A percentile compares a stretch with the other conserved stretches of the same genome.
phyloP scores from a whole-genome alignment of 495 filamentous ascomycete species.

The Umbilicaria muhlenbergii region DNA sequence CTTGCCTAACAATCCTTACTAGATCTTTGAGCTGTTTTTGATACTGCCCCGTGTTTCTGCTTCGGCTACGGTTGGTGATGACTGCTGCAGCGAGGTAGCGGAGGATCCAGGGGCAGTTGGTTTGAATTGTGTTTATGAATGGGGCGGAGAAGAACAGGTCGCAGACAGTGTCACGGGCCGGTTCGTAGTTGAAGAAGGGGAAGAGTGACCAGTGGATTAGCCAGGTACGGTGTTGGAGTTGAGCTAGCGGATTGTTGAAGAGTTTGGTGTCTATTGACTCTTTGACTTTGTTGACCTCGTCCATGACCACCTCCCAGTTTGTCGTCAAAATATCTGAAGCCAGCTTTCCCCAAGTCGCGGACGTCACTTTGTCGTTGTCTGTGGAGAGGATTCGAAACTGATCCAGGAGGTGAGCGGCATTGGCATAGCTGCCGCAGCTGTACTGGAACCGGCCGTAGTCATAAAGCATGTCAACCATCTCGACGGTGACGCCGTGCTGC shows the following conservation, averaged over 20 bases:
- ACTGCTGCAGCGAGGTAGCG: slow-evolving; percentile 90
- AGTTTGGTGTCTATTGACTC: slow-evolving; percentile 82
- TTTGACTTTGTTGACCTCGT: slow-evolving; percentile 86
- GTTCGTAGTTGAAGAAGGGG: slow-evolving; percentile 96
- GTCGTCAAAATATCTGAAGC: slow-evolving; percentile 85
- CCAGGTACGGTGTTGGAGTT: slow-evolving; percentile 90
- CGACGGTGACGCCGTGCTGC: slow-evolving; percentile 77
- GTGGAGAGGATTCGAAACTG: slow-evolving; percentile 94
- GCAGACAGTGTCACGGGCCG: slow-evolving; percentile 75
- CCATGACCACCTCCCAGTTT: slow-evolving; percentile 91
- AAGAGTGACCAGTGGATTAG: slow-evolving; percentile 97
- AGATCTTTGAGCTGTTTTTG: slow-evolving; percentile 98
- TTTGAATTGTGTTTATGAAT: slow-evolving; percentile 99
- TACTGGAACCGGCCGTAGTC: slow-evolving; percentile 94
- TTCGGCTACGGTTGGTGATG: slow-evolving; percentile 81
- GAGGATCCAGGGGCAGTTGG: slow-evolving; percentile 90
- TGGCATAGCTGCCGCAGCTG: slow-evolving; percentile 80
- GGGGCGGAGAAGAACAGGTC: slow-evolving; percentile 91
- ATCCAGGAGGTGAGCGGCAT: slow-evolving; percentile 79
- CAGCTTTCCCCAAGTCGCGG: slow-evolving; percentile 91
- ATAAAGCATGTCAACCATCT: slow-evolving; percentile 89
- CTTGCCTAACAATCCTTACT: slow-evolving; percentile 84
- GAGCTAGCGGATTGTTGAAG: slow-evolving; percentile 87
- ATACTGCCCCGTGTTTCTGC: slow-evolving; percentile 64
- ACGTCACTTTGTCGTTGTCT: slow-evolving; percentile 90